Evolutionary conservation across 2,329 filamentous ascomycete species (phyloP), one percentile per base, ranked within the genome.

Genomic region (Colletotrichum chrysophilum): DNA sequence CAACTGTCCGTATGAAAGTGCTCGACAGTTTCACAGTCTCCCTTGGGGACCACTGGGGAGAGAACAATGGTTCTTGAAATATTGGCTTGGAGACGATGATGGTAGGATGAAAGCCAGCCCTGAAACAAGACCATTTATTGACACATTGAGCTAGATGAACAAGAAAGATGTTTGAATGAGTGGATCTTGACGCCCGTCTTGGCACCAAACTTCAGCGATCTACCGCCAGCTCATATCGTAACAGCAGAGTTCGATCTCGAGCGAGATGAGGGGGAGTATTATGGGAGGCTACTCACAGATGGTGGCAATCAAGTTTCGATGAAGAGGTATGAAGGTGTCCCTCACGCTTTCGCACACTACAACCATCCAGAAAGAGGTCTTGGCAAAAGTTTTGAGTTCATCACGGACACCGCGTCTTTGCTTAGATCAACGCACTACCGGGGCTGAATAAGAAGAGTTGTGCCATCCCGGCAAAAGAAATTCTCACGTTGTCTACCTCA

Each of bases 161-260:
- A 74, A 52, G 36, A 66, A n/a, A 61, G 12, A 5, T 38, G 36
- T 8, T 36, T 71, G 13, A 32, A 74, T 3, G 21, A 74, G 7
- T 74, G 72, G 67, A 66, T n/a, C 6, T 38, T 71, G 2, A 71
- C 72, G 4, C 72, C 72, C 1, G 79, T 84, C 0, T 69, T 81
- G 4, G 81, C 83, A 8, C 78, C 78, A 7, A 79, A 79, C 14
- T 81, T 84, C 18, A 32, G 71, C 4, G 70, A 77, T 8, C 65
- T 84, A 12, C 80, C 82, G 0, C 79, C 77, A 3, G 82, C 82
- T 2, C 79, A 84, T 13, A 80, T 85, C 10, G 71, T 85, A 43
- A 84, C 83, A 2, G 83, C 83, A 3, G 83, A 84, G 64, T 83
- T 84, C 70, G 83, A 85, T 66, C 69, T 83, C 7, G 77, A 83